phyloP scores from a whole-genome alignment of 1,284 basidiomycete species.

The Boletus sp. region DNA sequence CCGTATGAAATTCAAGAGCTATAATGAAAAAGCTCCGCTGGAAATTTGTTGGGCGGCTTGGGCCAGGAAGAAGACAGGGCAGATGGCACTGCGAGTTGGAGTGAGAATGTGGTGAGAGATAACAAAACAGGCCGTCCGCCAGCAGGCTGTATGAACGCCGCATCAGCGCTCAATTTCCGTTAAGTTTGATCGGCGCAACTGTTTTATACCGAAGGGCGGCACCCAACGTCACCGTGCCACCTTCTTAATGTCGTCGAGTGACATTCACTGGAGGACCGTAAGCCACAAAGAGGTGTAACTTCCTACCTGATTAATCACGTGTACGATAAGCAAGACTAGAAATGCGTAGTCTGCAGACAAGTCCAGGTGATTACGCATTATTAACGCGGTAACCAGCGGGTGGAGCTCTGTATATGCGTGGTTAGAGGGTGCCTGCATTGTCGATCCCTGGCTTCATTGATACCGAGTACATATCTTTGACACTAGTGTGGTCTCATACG shows the following conservation, averaged over 20 bases:
- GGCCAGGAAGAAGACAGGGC: background rate
- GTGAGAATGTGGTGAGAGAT: conserved; percentile 9
- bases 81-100: background rate
- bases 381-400: background rate
- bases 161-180: conserved; percentile 26
- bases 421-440: conserved; percentile 1
- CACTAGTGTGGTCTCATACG: conserved; percentile 21
- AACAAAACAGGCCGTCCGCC: conserved; percentile 5
- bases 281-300: background rate
- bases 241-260: conserved; percentile 7
- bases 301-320: conserved; percentile 1
- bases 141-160: conserved; percentile 9
- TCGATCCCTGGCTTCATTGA: conserved; percentile 22
- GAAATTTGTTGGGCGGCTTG: background rate
- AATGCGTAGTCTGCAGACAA: background rate
- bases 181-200: conserved; percentile 23
- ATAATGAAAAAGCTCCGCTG: conserved; percentile 8
- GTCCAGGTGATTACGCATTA: conserved; percentile 8
- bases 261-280: conserved; percentile 1
- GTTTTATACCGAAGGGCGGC: conserved; percentile 10
- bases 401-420: background rate
- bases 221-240: conserved; percentile 13
- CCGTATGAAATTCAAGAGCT: background rate
- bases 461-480: background rate
- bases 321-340: background rate